A percentile compares a stretch with the other conserved stretches of the same genome.
phyloP scores from a whole-genome alignment of 148 eudicot genomes.

The Pharnaceum exiguum region DNA sequence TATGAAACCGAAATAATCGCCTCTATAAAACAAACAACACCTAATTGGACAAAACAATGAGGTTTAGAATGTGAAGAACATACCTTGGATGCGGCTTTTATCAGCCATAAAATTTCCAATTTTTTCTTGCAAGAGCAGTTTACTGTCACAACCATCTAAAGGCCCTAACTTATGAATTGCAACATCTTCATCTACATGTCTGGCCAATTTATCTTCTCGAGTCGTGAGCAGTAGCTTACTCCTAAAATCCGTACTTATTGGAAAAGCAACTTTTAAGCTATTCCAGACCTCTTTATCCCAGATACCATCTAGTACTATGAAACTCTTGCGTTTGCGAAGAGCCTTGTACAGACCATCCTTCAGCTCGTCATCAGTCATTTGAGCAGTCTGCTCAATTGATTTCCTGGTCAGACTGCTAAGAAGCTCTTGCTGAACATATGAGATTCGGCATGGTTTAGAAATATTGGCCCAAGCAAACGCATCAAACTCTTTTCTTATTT shows the following conservation, averaged over 20 bases:
- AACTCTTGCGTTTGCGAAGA: constrained; percentile 9
- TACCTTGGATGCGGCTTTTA: neutral
- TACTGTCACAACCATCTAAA: neutral
- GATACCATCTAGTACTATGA: constrained; percentile 18
- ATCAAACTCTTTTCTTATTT: constrained; percentile 13
- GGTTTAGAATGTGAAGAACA: neutral
- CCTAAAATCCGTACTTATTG: neutral
- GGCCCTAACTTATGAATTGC: neutral
- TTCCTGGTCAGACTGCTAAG: constrained; percentile 8
- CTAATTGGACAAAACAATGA: neutral
- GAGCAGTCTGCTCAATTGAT: constrained; percentile 13
- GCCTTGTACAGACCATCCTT: constrained; percentile 10
- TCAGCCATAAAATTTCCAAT: neutral
- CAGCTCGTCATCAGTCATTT: constrained; percentile 11
- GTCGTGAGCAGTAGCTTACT: constrained; percentile 11
- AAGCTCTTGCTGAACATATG: constrained; percentile 16
- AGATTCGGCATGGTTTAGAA: constrained; percentile 11
- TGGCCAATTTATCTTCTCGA: neutral
- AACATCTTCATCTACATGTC: neutral
- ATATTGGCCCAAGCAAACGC: constrained; percentile 27
- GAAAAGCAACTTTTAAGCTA: constrained; percentile 11
- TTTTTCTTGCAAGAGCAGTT: neutral
- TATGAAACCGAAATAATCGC: too few relatives aligned
- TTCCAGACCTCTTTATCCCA: constrained; percentile 16
- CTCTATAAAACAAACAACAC: too few relatives aligned